phyloP scores from a whole-genome alignment of 495 filamentous ascomycete species.

The Entonaema liquescens region DNA sequence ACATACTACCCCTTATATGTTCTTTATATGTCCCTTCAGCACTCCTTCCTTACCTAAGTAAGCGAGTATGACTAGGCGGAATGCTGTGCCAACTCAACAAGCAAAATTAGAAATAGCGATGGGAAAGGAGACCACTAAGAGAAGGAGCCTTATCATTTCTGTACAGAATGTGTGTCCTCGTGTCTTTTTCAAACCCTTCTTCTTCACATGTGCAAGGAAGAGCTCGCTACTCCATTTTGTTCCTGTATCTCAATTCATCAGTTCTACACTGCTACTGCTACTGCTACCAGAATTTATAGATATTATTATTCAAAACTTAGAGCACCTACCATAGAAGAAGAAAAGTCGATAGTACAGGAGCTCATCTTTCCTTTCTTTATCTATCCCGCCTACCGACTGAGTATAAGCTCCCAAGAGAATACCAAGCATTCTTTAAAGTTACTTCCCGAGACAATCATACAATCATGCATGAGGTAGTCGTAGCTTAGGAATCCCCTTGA shows the following conservation, averaged over 20 bases:
- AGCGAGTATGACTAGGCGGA: not conserved
- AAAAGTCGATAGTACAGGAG: not conserved
- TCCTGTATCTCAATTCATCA: not conserved
- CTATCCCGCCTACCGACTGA: not conserved
- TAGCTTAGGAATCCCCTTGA: not conserved
- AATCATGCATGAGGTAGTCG: not conserved
- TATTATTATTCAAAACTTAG: not conserved
- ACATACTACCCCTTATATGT: not conserved
- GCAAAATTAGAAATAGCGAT: not conserved
- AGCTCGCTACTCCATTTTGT: not conserved
- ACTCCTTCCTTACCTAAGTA: not conserved
- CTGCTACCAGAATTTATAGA: not conserved
- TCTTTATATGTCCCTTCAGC: not conserved
- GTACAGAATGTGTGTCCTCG: not conserved
- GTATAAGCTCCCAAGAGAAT: not conserved
- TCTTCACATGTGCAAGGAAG: not conserved
- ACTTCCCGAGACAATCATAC: constrained; percentile 8
- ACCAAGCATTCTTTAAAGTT: not conserved
- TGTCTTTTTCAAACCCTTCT: not conserved
- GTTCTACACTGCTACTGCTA: not conserved
- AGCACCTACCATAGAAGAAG: not conserved
- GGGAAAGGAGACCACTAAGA: not conserved
- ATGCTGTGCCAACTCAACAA: not conserved
- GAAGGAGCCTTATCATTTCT: not conserved
- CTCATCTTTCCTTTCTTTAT: not conserved